Base-by-base conservation (phyloP, 257 asterid genomes). In the Verbena officinalis region DNA sequence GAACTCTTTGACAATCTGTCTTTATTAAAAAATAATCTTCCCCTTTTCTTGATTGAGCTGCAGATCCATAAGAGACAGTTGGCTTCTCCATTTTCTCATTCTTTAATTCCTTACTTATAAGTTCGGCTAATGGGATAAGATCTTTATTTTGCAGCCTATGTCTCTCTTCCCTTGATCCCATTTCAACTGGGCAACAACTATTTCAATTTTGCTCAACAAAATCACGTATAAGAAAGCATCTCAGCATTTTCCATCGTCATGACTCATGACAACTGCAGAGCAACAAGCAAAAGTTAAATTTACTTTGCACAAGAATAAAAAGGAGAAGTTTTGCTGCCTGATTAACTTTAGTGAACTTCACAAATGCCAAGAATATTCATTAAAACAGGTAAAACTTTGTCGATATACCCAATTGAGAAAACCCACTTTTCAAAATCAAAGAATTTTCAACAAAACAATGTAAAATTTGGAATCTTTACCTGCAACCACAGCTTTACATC, bases 1-100 rank as follows among this genome's bases (percentile, higher is more conserved):
- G 72, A 64, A 85, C 84, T 73, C 93, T 84, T 52, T 73, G 89
- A 81, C 97, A 87, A 71, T 87, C 97, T 0, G 96, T 75, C 69
- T 72, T 90, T 54, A 76, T 81, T 40, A 90, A 80, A 63, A 84
- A 78, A 74, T 71, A 90, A 74, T 90, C 97, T 63, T 90, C 96
- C 64, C 97, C 96, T 76, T 88, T 88, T 42, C 80, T 79, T 13
- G 95, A 82, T 68, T 85, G 95, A 65, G 84, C 86, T 46, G 95
- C 85, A 77, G 83, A 66, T 0, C 95, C 97, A 72, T 67, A 83
- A 57, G 88, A 84, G 59, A 88, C 75, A 3, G 81, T 75, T 36
- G 97, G 93, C 68, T 79, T 90, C 77, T 90, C 91, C 93, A 82
- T 75, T 70, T 80, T 90, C 67, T 86, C 96, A 70, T 72, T 90